Base-by-base conservation (phyloP, 805 yeast genomes). In the Wickerhamomyces tratensis region DNA sequence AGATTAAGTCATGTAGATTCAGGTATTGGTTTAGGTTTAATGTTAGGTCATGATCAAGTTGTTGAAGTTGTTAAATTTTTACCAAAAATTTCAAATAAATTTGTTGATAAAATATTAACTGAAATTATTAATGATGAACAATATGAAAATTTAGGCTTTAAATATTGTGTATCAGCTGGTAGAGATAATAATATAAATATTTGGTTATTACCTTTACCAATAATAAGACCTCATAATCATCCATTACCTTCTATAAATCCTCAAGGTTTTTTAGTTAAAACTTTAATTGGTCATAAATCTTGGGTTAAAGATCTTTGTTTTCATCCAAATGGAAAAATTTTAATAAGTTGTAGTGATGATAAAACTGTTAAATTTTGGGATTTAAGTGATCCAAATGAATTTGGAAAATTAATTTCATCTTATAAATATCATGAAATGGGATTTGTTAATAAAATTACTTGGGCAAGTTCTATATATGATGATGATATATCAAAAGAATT, bases 21-120 rank as follows among this genome's bases (percentile, higher is more conserved):
- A 1, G 89, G 89, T 0, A 77, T 79, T 2, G 86, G 86, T 1
- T 59, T 81, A 7, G 76, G 84, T 0, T 63, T 79, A 37, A 71
- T 86, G 56, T 56, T 79, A 20, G 95, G 94, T 0, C 96, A 89
- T 61, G 71, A 72, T 13, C 95, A 86, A 62, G 96, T 87, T 12
- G 72, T 89, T 11, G 97, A 89, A 56, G 72, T 76, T 35, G 80
- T 76, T 9, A 71, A 71, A 36, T 78, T 87, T 48, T 70, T 88
- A 14, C 95, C 95, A 0, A 48, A 55, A 36, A 47, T 59, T 0
- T 63, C 80, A 6, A 71, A 75, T 52, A 49, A 52, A 29, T 67
- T 65, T 45, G 54, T 86, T 25, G 82, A 79, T 52, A 63, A 45
- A 58, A 60, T 46, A 56, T 68, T 46, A 37, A 59, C 44, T 51